Evolutionary conservation across 1,139 yeast species (phyloP), one percentile per base, ranked within the genome.

Genomic region (Yamadazyma jaroonii): DNA sequence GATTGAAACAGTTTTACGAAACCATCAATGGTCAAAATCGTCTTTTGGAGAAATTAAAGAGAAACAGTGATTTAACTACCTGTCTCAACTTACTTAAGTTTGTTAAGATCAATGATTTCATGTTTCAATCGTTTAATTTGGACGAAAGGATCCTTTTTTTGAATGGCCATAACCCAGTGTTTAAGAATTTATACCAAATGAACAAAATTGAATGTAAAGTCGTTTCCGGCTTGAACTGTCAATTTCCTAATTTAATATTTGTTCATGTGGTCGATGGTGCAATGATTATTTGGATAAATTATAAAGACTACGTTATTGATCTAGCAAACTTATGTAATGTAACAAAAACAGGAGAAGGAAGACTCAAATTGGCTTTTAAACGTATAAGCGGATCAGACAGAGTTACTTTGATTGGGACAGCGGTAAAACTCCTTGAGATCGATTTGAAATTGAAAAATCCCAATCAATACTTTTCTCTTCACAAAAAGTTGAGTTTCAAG

Each of bases 171-270:
- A 52, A 50, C 33, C 43, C 51, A 3, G 35, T 37, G 3, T 49
- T 53, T 14, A 46, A 39, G 21, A 49, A 51, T 24, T 28, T 49
- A n/a, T 48, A 45, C 21, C 51, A 45, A 15, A 35, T 50, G 12
- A 29, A 33, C 2, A 15, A 27, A 0, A 24, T 31, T 3, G 10
- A 3, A 1, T 37, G 44, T 29, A 10, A 13, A 0, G 42, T 38
- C 10, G 31, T 43, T 6, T 36, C 26, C 17, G 37, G 38, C 8
- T 35, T 41, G 9, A 29, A 38, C 9, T 15, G 27, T 4, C 20
- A 25, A 6, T 32, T 32, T 13, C 32, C 34, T 4, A n/a, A 27
- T 15, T 40, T 46, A 12, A 11, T 47, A 20, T 32, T 51, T 11
- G 44, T 49, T 13, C 58, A 54, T 10, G 37, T 52, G 2, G 40